These are phyloP conservation scores for Fusarium bactridioides DNA, from an alignment of 2,329 filamentous ascomycete genomes.

Conservation along the genomic window DNA sequence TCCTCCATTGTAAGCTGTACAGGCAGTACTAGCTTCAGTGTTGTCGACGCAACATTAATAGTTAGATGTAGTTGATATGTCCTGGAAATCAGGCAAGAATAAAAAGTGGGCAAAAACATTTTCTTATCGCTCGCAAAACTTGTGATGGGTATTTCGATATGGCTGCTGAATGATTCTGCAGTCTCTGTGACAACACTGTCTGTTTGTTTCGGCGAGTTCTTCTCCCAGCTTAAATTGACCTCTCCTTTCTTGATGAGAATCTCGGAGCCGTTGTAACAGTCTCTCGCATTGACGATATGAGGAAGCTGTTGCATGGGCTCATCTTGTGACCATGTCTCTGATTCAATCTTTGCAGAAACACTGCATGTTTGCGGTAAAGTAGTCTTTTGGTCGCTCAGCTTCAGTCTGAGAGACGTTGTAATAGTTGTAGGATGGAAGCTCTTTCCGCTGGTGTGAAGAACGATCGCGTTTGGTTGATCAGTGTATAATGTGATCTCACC, in stretches of 20 bases:
- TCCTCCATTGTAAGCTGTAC: not conserved
- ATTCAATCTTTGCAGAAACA: slow-evolving; percentile 12
- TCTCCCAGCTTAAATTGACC: not conserved
- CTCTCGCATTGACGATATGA: not conserved
- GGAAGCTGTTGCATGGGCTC: slow-evolving; percentile 13
- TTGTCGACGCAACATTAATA: not conserved
- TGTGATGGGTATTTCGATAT: not conserved
- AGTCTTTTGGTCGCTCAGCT: not conserved
- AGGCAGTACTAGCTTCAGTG: not conserved
- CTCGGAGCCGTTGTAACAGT: not conserved
- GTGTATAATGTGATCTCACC: not conserved
- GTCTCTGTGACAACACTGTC: not conserved
- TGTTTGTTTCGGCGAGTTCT: not conserved
- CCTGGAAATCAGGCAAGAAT: slow-evolving; percentile 9
- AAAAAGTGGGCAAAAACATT: slow-evolving; percentile 13
- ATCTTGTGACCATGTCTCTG: slow-evolving; percentile 11
- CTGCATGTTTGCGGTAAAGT: not conserved
- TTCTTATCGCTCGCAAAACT: slow-evolving; percentile 2
- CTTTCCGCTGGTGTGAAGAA: not conserved
- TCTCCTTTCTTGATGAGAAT: not conserved
- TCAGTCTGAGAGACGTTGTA: not conserved
- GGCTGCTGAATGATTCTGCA: not conserved
- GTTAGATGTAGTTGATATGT: slow-evolving; percentile 9
- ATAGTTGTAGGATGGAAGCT: not conserved
- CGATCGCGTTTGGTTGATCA: not conserved